Evolutionary conservation across 257 asterid genomes (phyloP).

Genomic region (Primulina eburnea): DNA sequence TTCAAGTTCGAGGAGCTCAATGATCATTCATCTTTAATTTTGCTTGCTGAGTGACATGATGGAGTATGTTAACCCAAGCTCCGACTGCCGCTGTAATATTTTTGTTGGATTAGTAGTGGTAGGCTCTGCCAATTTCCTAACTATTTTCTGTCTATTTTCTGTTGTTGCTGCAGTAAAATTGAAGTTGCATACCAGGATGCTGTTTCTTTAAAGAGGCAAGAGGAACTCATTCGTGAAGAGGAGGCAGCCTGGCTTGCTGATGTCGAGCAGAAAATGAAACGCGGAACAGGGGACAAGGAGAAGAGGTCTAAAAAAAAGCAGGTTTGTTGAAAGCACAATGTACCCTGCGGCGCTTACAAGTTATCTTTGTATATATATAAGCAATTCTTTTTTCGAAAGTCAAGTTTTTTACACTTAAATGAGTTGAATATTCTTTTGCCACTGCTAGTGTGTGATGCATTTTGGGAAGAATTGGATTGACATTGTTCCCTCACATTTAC

Average conservation of each 20-base stretch:
- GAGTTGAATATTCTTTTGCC: not conserved
- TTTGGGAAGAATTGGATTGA: not conserved
- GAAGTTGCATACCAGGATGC: slow-evolving; percentile 90
- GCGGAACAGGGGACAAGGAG: slow-evolving; percentile 65
- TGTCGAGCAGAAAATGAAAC: slow-evolving; percentile 69
- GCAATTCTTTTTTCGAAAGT: not conserved
- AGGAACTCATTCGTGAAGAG: slow-evolving; percentile 94
- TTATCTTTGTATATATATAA: not conserved
- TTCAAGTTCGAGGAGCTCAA: not conserved
- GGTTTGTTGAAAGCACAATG: slow-evolving; percentile 37
- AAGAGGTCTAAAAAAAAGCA: slow-evolving; percentile 59
- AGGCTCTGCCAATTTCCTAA: not conserved
- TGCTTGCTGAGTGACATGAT: not conserved
- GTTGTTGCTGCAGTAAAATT: slow-evolving; percentile 56
- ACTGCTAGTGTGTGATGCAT: not conserved
- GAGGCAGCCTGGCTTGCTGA: slow-evolving; percentile 88
- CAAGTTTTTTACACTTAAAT: not conserved
- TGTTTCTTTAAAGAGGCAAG: slow-evolving; percentile 85
- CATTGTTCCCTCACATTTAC: not conserved
- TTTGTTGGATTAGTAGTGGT: not conserved
- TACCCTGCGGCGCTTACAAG: not conserved
- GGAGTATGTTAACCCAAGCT: not conserved
- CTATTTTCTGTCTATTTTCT: slow-evolving; percentile 18
- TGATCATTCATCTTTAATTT: not conserved
- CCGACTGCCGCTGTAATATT: not conserved